Evolutionary conservation across 176 grass and related monocot species (phyloP).

Genomic region (Avena eriantha): DNA sequence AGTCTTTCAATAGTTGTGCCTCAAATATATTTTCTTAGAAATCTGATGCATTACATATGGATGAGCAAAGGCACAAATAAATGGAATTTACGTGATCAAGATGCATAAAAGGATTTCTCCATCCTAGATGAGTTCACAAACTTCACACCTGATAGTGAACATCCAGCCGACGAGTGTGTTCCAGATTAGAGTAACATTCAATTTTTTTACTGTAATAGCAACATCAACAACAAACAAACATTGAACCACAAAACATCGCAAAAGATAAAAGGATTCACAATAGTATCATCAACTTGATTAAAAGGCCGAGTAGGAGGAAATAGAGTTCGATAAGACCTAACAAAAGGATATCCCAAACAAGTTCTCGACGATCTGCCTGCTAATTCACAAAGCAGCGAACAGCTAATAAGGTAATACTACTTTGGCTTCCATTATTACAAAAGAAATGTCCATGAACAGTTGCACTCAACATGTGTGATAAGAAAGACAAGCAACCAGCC

Average conservation of each 20-base stretch:
- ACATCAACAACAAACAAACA: neutral
- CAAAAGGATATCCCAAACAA: neutral
- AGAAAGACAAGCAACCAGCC: neutral
- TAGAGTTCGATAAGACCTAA: neutral
- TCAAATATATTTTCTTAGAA: neutral
- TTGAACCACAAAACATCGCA: no score
- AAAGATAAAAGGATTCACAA: neutral
- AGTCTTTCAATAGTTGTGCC: neutral
- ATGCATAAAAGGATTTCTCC: neutral
- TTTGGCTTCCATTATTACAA: slow-evolving; percentile 3
- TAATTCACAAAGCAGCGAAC: neutral
- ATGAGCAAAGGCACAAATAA: neutral
- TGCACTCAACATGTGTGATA: slow-evolving; percentile 2
- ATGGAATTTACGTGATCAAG: neutral
- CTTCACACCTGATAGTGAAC: neutral
- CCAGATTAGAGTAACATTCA: neutral
- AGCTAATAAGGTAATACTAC: neutral
- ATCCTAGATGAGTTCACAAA: neutral
- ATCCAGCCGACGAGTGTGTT: neutral
- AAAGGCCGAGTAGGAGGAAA: neutral
- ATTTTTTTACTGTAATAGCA: no score
- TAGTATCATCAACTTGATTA: neutral
- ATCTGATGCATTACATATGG: neutral
- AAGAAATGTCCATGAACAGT: neutral
- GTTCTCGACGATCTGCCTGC: neutral